These are phyloP conservation scores for Russula emetica DNA, from an alignment of 768 basidiomycete species.

Conservation along the genomic window DNA sequence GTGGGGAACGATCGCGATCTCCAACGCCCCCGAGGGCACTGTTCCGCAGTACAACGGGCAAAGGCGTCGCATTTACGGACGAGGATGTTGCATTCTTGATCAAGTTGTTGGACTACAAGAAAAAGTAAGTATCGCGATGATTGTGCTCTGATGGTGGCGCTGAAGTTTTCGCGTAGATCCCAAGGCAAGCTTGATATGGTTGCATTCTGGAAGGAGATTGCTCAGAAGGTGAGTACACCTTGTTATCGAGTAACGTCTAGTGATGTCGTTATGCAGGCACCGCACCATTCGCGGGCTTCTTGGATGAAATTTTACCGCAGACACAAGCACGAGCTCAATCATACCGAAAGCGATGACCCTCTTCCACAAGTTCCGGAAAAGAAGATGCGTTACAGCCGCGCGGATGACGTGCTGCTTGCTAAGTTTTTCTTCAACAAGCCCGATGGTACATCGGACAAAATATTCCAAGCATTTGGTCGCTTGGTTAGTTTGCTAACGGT, in stretches of 20 bases:
- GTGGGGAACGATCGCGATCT: constrained; percentile 53
- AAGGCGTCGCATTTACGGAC: constrained; percentile 84
- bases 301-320: constrained; percentile 94
- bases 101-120: constrained; percentile 68
- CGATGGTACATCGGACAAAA: constrained; percentile 77
- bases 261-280: constrained; percentile 47
- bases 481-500: constrained; percentile 42
- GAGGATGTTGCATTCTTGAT: constrained; percentile 77
- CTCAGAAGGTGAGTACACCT: constrained; percentile 47
- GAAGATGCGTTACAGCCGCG: constrained; percentile 80
- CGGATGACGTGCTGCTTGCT: constrained; percentile 76
- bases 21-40: constrained; percentile 78
- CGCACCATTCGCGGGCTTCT: constrained; percentile 86
- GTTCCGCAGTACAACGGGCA: constrained; percentile 82
- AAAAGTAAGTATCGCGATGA: constrained; percentile 43
- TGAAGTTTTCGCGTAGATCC: constrained; percentile 39
- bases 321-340: constrained; percentile 78
- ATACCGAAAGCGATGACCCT: constrained; percentile 61
- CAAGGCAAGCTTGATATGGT: constrained; percentile 70
- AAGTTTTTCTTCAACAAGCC: constrained; percentile 67
- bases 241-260: constrained; percentile 11
- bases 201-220: constrained; percentile 75
- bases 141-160: not conserved
- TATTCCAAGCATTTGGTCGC: constrained; percentile 77
- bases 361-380: constrained; percentile 76